These are phyloP conservation scores for Diutina ranongensis DNA, from an alignment of 1,139 yeast genomes.

Conservation along the genomic window DNA sequence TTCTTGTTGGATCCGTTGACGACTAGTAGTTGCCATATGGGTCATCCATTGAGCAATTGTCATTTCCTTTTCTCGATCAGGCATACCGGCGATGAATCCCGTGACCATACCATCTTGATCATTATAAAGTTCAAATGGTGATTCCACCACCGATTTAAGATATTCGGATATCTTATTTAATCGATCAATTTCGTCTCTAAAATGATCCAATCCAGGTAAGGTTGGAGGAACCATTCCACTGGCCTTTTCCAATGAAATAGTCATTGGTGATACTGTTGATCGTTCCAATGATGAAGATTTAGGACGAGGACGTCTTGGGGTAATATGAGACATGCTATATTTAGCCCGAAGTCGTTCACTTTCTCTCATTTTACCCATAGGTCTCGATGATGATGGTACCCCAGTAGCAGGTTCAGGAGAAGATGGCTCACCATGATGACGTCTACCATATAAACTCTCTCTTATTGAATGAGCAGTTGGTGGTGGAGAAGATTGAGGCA, in stretches of 20 bases:
- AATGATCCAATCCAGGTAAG: neutral
- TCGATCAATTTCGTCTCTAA: neutral
- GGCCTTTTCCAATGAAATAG: neutral
- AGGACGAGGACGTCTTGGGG: neutral
- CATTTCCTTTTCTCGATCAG: conserved; percentile 57
- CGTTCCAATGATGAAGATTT: neutral
- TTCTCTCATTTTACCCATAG: neutral
- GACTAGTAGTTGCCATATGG: conserved; percentile 34
- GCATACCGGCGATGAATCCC: conserved; percentile 55
- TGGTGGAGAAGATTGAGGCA: too few species aligned
- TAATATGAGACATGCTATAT: neutral
- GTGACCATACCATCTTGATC: conserved; percentile 58
- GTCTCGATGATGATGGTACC: neutral
- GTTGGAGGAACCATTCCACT: neutral
- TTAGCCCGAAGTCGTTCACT: conserved; percentile 3
- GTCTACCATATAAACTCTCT: too few species aligned
- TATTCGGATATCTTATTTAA: neutral
- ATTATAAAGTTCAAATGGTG: conserved; percentile 27
- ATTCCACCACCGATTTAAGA: neutral
- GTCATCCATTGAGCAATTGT: conserved; percentile 61
- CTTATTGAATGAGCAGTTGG: too few species aligned
- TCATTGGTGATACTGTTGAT: neutral
- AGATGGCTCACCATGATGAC: neutral
- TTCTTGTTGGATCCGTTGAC: conserved; percentile 29
- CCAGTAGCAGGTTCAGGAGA: neutral